A percentile compares a stretch with the other conserved stretches of the same genome.
Evolutionary conservation across 1,284 basidiomycete species (phyloP).

Genomic region (Ustilago sp.): DNA sequence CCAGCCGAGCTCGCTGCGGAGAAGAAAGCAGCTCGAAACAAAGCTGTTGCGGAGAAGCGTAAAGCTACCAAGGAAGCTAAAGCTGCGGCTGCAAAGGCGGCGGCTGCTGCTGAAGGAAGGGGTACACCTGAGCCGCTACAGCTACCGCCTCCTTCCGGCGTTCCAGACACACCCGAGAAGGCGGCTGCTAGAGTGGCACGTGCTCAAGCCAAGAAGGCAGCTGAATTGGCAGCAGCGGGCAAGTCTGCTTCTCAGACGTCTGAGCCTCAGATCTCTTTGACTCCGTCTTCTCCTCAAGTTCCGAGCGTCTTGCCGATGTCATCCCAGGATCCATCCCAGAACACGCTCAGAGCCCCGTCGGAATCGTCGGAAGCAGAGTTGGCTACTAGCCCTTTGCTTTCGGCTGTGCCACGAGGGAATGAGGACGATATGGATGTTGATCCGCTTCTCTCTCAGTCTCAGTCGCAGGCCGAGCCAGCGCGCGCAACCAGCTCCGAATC

Average conservation of each 20-base stretch:
- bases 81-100: background rate
- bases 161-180: constrained; percentile 16
- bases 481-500: constrained; percentile 1
- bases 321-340: background rate
- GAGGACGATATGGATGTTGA: constrained; percentile 40
- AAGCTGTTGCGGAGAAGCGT: constrained; percentile 11
- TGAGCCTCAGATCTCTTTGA: constrained; percentile 24
- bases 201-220: constrained; percentile 16
- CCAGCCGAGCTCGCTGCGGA: constrained; percentile 2
- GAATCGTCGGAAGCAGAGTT: constrained; percentile 46
- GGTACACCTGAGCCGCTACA: constrained; percentile 12
- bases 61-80: constrained; percentile 12
- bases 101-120: constrained; percentile 4
- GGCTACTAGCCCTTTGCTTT: constrained; percentile 49
- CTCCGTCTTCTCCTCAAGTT: constrained; percentile 27
- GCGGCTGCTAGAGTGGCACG: constrained; percentile 8
- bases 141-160: constrained; percentile 34
- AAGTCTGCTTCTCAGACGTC: background rate
- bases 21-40: constrained; percentile 11
- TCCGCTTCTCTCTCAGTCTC: constrained; percentile 23
- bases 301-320: constrained; percentile 10
- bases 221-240: background rate
- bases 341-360: constrained; percentile 28
- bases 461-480: constrained; percentile 1
- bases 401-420: constrained; percentile 29